Conservation (phyloP, 1,284 basidiomycete species). For the Cronartium quercuum region DNA sequence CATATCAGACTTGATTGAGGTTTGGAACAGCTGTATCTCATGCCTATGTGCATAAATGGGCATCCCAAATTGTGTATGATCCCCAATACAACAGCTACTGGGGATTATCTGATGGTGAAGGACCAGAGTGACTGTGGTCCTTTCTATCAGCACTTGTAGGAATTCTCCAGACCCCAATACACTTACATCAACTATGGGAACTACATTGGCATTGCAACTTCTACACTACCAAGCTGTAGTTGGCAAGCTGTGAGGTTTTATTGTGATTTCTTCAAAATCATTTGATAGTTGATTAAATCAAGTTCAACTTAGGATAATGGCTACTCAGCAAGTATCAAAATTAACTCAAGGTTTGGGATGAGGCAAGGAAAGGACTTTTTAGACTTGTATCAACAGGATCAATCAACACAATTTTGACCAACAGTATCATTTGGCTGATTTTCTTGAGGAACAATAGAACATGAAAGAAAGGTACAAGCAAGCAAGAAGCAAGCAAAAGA, state of each 20-base stretch:
- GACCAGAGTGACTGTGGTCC: conserved; percentile 17
- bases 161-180: background rate
- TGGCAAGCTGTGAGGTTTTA: background rate
- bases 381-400: background rate
- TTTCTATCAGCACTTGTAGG: background rate
- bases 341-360: background rate
- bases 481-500: background rate
- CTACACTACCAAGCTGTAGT: background rate
- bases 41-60: conserved; percentile 37
- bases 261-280: background rate
- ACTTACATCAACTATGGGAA: background rate
- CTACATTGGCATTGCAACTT: background rate
- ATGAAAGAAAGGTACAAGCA: background rate
- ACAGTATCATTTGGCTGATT: background rate
- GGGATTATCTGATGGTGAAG: conserved; percentile 33
- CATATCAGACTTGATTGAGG: background rate
- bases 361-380: background rate
- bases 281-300: background rate
- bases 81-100: background rate
- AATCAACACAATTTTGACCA: background rate
- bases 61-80: conserved; percentile 12
- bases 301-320: background rate
- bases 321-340: background rate
- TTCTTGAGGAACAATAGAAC: background rate
- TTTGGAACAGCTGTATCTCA: conserved; percentile 31